Base-by-base conservation (phyloP, 306 rosid genomes). In the Vigna angularis region DNA sequence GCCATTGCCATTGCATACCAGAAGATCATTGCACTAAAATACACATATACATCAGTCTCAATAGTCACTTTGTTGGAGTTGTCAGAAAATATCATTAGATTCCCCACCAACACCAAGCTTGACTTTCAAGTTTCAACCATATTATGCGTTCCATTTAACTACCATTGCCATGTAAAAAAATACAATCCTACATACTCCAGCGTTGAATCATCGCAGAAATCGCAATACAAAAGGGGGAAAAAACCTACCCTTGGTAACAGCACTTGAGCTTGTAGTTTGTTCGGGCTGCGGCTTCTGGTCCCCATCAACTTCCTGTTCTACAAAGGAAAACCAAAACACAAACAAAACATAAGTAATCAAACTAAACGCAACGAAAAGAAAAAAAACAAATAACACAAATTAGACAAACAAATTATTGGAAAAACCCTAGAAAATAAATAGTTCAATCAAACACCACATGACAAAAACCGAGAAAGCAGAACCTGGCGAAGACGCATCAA, bases 281-380 rank as follows among this genome's bases (percentile, higher is more conserved):
- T 67, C 40, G 16, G 78, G 70, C 65, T 89, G 52, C 57, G 17
- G 42, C 81, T 22, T 85, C 83, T 75, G 84, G 48, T 55, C 77
- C 71, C 45, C 86, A 16, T 66, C 78, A 78, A 68, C 82, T 69
- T 82, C 89, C 98, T 94, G 90, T 82, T 85, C 84, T 75, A 84
- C 28, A 75, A 67, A 82, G 83, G 52, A 77, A 83, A 59, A 62
- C 66, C 63, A 32, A 32, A 38, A 11, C 58, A 47, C 52, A 75
- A 66, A 48, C 50, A 72, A 45, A 70, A 78, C 53, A 70, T 64
- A 55, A 75, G 87, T 34, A 80, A 76, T 38, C 14, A 79, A 32
- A 49, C 59, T 12, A 28, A 64, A 38, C 36, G 5, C 2, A 59
- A 44, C 53, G 70, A 70, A 34, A 61, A 26, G 49, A 18, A 34